Evolutionary conservation across 176 grass and related monocot genomes (phyloP), one percentile per base, ranked within the genome.

Genomic region (Musa troglodytarum): DNA sequence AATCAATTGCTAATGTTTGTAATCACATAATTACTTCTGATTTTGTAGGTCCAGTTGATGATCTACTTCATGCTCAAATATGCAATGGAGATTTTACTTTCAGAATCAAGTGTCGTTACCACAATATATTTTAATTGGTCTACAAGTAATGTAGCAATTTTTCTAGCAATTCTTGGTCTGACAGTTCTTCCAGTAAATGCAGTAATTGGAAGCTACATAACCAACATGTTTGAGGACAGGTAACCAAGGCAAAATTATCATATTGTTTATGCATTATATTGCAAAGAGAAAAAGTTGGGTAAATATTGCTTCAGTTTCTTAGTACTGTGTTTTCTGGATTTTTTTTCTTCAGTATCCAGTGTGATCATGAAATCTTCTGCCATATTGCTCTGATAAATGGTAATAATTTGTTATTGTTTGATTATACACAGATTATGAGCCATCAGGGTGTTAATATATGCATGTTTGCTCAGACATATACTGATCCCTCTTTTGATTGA

Each of bases 1-100:
- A 69, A 69, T 69, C n/a, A n/a, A 50, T 49, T 11, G 11, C 15
- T 49, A 16, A 22, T 43, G 14, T 7, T 50, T 43, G 16, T 68
- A 22, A 16, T 69, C 16, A 19, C 22, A 13, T 13, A 69, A 69
- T 3, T 69, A 28, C 10, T 10, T 50, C 15, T 9, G 12, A 17
- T 69, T 8, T 68, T 70, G 28, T 81, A 97, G 94, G 94, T 91
- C 52, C 95, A 99, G 50, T 52, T 99, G 63, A 63, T 99, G 82
- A 99, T 99, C 53, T 99, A 99, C 64, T 99, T 99, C 15, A 99
- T 94, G 90, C 89, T 99, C 57, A 99, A 99, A 88, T 99, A 87
- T 67, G 86, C 90, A 26, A 99, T 99, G 95, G 95, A 99, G 78
- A 84, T 99, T 72, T 84, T 99, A 64, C 85, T 99, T 53, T 99